These are phyloP conservation scores for Penicillium roqueforti DNA, from an alignment of 495 filamentous ascomycete species.

Conservation along the genomic window DNA sequence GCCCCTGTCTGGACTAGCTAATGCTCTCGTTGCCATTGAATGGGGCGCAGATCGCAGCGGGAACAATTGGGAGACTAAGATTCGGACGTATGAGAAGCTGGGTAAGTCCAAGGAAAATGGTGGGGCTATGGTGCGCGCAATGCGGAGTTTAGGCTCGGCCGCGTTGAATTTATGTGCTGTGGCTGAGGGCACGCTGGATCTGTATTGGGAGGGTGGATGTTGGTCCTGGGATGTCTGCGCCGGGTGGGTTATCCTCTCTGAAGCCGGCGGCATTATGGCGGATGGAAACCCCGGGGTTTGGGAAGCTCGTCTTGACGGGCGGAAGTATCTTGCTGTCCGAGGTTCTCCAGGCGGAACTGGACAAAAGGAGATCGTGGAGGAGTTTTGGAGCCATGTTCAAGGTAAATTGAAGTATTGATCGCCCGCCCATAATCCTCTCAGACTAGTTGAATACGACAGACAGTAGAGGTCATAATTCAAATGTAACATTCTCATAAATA, in stretches of 20 bases:
- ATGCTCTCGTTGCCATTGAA: slow-evolving; percentile 66
- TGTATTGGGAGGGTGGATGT: slow-evolving; percentile 92
- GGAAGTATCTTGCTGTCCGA: slow-evolving; percentile 75
- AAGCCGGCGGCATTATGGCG: slow-evolving; percentile 79
- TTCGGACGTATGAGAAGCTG: slow-evolving; percentile 63
- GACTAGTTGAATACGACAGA: not conserved
- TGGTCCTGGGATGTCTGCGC: slow-evolving; percentile 96
- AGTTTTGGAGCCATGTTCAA: slow-evolving; percentile 64
- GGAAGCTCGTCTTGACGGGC: slow-evolving; percentile 68
- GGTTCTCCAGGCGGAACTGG: slow-evolving; percentile 53
- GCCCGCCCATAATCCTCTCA: not conserved
- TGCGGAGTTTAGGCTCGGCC: slow-evolving; percentile 72
- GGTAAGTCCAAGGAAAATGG: slow-evolving; percentile 58
- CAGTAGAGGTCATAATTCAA: not conserved
- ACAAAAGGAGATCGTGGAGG: slow-evolving; percentile 71
- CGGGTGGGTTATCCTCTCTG: slow-evolving; percentile 80
- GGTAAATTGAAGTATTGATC: slow-evolving; percentile 32
- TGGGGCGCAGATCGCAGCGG: slow-evolving; percentile 75
- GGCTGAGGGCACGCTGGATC: slow-evolving; percentile 71
- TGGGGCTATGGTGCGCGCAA: slow-evolving; percentile 78
- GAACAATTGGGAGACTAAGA: slow-evolving; percentile 71
- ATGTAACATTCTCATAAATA: not conserved
- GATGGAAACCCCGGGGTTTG: slow-evolving; percentile 75
- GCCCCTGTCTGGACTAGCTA: slow-evolving; percentile 55
- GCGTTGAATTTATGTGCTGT: slow-evolving; percentile 82